phyloP scores from a whole-genome alignment of 768 basidiomycete species.

The Pulveroboletus sp. region DNA sequence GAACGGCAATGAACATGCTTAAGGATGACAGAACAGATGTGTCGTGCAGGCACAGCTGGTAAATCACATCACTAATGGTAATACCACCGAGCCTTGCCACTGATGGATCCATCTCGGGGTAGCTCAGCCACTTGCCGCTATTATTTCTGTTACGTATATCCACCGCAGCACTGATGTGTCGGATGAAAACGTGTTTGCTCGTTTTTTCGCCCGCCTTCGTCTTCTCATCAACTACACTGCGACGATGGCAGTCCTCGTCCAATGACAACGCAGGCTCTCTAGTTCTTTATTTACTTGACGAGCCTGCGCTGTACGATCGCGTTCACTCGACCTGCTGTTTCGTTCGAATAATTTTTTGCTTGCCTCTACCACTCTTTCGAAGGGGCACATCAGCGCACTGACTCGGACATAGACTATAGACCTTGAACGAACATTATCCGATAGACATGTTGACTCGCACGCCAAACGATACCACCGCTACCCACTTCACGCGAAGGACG shows the following conservation, averaged over 20 bases:
- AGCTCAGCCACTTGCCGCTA: no score
- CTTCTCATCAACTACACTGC: slow-evolving; percentile 7
- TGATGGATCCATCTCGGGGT: no score
- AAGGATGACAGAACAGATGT: no score
- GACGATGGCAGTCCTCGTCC: slow-evolving; percentile 48
- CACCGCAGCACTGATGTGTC: no score
- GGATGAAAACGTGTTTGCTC: no score
- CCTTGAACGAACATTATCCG: slow-evolving; percentile 5
- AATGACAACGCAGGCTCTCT: slow-evolving; percentile 46
- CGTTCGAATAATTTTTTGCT: slow-evolving; percentile 3
- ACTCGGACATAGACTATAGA: slow-evolving; percentile 15
- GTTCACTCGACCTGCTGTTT: background rate
- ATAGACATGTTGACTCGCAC: slow-evolving; percentile 1
- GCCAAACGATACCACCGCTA: slow-evolving; percentile 4
- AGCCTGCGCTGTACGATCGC: slow-evolving; percentile 18
- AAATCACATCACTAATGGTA: no score
- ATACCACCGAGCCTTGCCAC: no score
- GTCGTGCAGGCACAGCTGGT: no score
- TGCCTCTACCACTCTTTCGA: background rate
- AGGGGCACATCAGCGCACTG: background rate
- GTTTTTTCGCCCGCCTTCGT: background rate
- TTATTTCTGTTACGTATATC: background rate
- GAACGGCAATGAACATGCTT: no score
- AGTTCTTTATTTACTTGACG: slow-evolving; percentile 7
- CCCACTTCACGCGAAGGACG: slow-evolving; percentile 9